Percentiles rank a stretch among this genome's conserved stretches.
Evolutionary conservation across 345 rosid genomes (phyloP).

Genomic region (Pistacia integerrima): DNA sequence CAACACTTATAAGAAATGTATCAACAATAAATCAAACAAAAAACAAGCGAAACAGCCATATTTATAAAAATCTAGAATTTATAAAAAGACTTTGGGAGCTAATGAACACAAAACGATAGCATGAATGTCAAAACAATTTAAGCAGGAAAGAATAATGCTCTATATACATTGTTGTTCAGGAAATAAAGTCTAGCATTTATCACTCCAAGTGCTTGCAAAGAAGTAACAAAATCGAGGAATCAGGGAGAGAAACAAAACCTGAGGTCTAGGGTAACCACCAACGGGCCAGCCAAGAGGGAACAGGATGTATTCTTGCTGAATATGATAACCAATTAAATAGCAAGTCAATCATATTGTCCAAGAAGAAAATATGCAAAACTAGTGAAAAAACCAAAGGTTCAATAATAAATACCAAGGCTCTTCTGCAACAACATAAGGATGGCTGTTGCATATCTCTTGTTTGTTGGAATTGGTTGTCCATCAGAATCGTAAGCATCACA

Average conservation of each 20-base stretch:
- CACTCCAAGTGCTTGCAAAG: too few relatives aligned
- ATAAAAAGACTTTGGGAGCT: too few relatives aligned
- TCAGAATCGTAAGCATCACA: constrained; percentile 94
- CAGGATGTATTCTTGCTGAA: constrained; percentile 90
- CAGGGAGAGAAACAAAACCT: constrained; percentile 36
- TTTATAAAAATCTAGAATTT: too few relatives aligned
- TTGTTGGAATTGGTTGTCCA: constrained; percentile 88
- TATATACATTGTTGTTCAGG: background rate
- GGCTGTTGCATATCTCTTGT: constrained; percentile 69
- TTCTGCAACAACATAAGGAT: constrained; percentile 68
- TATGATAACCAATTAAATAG: constrained; percentile 53
- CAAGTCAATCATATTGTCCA: background rate
- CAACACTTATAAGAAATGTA: background rate
- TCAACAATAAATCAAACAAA: background rate
- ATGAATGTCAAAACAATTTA: background rate
- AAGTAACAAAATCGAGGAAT: background rate
- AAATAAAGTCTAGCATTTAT: too few relatives aligned
- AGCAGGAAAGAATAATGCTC: background rate
- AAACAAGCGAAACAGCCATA: background rate
- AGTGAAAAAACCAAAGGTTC: background rate
- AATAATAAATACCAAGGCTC: constrained; percentile 55
- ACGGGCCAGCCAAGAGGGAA: constrained; percentile 92
- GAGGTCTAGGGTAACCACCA: constrained; percentile 93
- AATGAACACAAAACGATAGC: background rate
- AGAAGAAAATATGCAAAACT: background rate